A percentile compares a stretch with the other conserved stretches of the same genome.
phyloP scores from a whole-genome alignment of 2,329 filamentous ascomycete species.

The Coniochaeta sp. region DNA sequence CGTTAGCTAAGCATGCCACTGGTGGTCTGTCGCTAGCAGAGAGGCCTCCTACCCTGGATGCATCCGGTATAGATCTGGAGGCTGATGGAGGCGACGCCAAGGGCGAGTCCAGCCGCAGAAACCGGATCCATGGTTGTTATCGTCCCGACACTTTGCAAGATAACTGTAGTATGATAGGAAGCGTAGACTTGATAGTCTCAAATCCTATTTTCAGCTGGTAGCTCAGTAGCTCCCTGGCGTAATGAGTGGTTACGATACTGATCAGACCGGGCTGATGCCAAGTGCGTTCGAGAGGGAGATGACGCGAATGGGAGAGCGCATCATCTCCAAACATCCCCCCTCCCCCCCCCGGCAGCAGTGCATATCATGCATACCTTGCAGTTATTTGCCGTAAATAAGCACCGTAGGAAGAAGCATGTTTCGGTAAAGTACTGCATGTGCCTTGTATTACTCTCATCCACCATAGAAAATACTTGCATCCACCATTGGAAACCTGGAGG shows the following conservation, averaged over 20 bases:
- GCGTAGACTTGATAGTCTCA: too few relatives aligned
- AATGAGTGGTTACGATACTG: not conserved
- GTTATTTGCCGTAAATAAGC: too few relatives aligned
- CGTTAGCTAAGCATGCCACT: not conserved
- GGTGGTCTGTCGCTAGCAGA: slow-evolving; percentile 15
- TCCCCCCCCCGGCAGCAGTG: not conserved
- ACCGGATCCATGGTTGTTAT: slow-evolving; percentile 34
- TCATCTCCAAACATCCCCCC: not conserved
- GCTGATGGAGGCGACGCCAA: slow-evolving; percentile 36
- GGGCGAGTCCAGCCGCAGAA: slow-evolving; percentile 31
- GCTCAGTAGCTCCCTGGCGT: too few relatives aligned
- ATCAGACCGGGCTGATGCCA: not conserved
- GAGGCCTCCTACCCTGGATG: slow-evolving; percentile 21
- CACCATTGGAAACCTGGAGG: too few relatives aligned
- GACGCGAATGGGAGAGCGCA: not conserved
- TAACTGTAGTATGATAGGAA: too few relatives aligned
- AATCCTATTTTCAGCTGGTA: too few relatives aligned
- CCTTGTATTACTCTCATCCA: too few relatives aligned
- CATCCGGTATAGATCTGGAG: slow-evolving; percentile 39
- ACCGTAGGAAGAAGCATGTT: too few relatives aligned
- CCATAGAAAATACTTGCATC: too few relatives aligned
- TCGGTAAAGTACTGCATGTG: too few relatives aligned
- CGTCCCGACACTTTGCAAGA: too few relatives aligned
- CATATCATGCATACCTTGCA: not conserved
- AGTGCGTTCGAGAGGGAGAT: not conserved